Evolutionary conservation across 306 rosid species (phyloP).

Genomic region (Senna siamea): DNA sequence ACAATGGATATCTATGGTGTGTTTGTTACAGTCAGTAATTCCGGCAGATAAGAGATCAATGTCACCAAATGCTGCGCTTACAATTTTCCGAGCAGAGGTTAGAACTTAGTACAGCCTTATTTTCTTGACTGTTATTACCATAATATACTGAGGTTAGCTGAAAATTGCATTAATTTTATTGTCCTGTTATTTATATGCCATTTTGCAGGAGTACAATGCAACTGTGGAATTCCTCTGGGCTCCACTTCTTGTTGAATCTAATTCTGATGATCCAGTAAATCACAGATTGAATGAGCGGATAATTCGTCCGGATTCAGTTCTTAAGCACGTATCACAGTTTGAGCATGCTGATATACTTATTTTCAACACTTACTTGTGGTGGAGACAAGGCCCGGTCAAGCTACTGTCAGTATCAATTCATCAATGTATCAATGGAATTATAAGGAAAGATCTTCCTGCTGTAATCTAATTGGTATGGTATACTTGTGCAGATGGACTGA

Average conservation of each 20-base stretch:
- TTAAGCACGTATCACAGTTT: conserved; percentile 79
- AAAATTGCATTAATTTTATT: too few species aligned
- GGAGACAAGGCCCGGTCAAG: conserved; percentile 99
- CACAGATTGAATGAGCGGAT: conserved; percentile 84
- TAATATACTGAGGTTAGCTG: neutral
- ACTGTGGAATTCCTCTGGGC: conserved; percentile 98
- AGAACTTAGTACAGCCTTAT: conserved; percentile 31
- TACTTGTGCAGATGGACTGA: conserved; percentile 71
- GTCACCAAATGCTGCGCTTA: conserved; percentile 91
- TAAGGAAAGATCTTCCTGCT: conserved; percentile 2
- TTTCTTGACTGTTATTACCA: neutral
- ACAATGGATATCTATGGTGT: conserved; percentile 96
- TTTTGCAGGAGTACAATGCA: conserved; percentile 89
- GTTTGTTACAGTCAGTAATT: conserved; percentile 88
- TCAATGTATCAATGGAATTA: conserved; percentile 3
- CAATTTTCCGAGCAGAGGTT: conserved; percentile 94
- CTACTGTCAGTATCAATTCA: conserved; percentile 65
- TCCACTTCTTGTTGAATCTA: conserved; percentile 93
- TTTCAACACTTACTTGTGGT: conserved; percentile 96
- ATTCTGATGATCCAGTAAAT: conserved; percentile 96
- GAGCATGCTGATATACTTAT: conserved; percentile 90
- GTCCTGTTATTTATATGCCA: conserved; percentile 31
- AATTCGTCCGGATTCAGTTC: conserved; percentile 90
- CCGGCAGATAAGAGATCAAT: conserved; percentile 84
- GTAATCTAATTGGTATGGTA: conserved; percentile 24